phyloP scores from a whole-genome alignment of 306 rosid genomes.

The Pachyrhizus erosus region DNA sequence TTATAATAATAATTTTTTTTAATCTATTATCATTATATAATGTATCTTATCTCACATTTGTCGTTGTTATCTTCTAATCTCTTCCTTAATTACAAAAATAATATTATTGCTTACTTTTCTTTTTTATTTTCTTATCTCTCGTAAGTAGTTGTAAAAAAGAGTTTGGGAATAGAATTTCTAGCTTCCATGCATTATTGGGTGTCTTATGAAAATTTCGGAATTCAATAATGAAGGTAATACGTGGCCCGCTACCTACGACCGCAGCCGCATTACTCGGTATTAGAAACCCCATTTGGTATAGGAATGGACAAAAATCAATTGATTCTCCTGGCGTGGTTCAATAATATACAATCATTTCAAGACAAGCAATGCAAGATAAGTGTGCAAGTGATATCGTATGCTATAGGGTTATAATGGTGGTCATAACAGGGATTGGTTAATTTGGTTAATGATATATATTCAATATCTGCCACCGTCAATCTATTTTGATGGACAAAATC shows the following conservation, averaged over 20 bases:
- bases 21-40: too few species aligned
- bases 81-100: not conserved
- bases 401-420: not conserved
- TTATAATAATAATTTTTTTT: not conserved
- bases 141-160: not conserved
- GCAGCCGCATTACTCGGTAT: slow-evolving; percentile 36
- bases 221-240: slow-evolving; percentile 40
- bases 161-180: not conserved
- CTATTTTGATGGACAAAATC: not conserved
- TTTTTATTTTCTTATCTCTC: not conserved
- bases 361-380: slow-evolving; percentile 5
- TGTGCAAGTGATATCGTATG: not conserved
- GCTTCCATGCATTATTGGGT: slow-evolving; percentile 41
- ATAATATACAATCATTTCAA: slow-evolving; percentile 30
- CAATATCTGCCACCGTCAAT: not conserved
- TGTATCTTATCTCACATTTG: not conserved
- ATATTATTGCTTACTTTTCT: not conserved
- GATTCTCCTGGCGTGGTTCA: slow-evolving; percentile 33
- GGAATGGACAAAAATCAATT: slow-evolving; percentile 37
- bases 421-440: not conserved
- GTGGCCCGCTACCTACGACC: slow-evolving; percentile 42
- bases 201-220: not conserved
- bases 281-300: slow-evolving; percentile 26
- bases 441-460: not conserved
- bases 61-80: not conserved